phyloP scores from a whole-genome alignment of 306 rosid genomes.

The Rosa lucieae region DNA sequence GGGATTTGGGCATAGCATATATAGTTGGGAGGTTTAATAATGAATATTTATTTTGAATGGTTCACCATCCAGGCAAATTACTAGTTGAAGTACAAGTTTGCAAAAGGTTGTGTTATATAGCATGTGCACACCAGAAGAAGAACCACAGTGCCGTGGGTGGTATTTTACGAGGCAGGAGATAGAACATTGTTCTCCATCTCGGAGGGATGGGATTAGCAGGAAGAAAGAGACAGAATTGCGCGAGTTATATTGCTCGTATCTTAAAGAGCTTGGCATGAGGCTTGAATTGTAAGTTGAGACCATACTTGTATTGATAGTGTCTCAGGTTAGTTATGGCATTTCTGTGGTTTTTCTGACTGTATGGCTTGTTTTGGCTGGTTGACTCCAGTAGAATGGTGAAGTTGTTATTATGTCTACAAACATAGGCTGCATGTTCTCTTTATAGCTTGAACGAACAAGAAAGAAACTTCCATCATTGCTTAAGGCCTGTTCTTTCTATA shows the following conservation, averaged over 20 bases:
- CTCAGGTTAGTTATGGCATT: background rate
- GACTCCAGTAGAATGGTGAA: background rate
- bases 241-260: constrained; percentile 40
- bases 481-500: background rate
- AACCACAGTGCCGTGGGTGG: constrained; percentile 27
- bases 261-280: constrained; percentile 46
- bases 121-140: constrained; percentile 24
- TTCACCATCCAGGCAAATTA: background rate
- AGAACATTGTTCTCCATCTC: constrained; percentile 41
- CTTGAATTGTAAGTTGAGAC: constrained; percentile 44
- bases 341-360: background rate
- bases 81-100: background rate
- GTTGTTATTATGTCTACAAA: background rate
- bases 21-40: background rate
- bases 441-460: background rate
- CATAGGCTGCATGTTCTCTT: background rate
- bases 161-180: constrained; percentile 43
- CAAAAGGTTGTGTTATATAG: constrained; percentile 12
- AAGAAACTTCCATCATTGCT: background rate
- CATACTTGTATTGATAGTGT: constrained; percentile 6
- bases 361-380: background rate
- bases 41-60: background rate
- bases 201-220: constrained; percentile 46
- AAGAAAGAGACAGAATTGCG: constrained; percentile 42
- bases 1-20: background rate